These are phyloP conservation scores for Carex sylvatica DNA, from an alignment of 202 grass and related monocot genomes.

Conservation along the genomic window DNA sequence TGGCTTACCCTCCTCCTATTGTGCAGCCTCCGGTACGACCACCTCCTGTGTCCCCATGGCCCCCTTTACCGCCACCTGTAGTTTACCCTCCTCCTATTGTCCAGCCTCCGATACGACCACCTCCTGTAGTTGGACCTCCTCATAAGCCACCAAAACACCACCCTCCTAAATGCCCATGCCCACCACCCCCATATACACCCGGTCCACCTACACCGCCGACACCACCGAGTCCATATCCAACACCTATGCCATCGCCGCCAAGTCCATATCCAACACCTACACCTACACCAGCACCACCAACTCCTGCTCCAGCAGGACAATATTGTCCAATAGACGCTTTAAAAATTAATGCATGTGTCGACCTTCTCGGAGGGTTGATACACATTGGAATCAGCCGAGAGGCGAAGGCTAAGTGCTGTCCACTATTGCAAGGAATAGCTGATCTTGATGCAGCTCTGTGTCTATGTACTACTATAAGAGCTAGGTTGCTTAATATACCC, in stretches of 20 bases:
- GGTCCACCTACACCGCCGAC: conserved; percentile 1
- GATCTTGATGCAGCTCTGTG: conserved; percentile 84
- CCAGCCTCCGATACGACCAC: neutral
- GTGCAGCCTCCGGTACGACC: neutral
- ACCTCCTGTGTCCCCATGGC: neutral
- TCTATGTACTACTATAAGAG: conserved; percentile 72
- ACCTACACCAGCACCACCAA: neutral
- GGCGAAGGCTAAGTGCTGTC: conserved; percentile 57
- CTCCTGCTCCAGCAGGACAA: conserved; percentile 10
- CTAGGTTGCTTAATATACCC: conserved; percentile 53
- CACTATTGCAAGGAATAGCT: conserved; percentile 56
- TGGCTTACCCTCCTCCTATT: neutral
- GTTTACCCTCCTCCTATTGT: neutral
- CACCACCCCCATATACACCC: conserved; percentile 12
- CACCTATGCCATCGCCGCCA: neutral
- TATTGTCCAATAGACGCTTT: conserved; percentile 67
- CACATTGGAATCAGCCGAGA: conserved; percentile 66
- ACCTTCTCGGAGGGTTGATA: conserved; percentile 62
- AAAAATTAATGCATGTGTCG: conserved; percentile 76
- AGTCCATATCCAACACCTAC: conserved; percentile 1
- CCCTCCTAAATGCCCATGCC: conserved; percentile 15
- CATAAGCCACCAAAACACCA: neutral
- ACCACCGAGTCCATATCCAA: neutral
- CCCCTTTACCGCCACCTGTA: neutral
- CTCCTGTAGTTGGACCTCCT: neutral